Conservation (phyloP, 164 flowering plant genomes). For the Magnolia sinica region DNA sequence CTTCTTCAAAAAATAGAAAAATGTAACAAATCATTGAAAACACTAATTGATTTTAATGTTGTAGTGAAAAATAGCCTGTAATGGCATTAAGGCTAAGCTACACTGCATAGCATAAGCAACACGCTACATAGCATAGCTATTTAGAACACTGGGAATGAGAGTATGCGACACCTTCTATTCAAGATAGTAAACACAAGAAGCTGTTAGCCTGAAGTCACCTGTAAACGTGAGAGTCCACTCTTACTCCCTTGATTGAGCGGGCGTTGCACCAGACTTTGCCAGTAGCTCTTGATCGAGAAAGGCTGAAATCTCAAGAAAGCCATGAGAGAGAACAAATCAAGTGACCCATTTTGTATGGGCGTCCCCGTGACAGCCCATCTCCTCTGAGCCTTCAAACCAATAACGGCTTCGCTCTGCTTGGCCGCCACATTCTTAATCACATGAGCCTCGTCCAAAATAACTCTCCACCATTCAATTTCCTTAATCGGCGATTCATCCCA, state of each 20-base stretch:
- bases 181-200: background rate
- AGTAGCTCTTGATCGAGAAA: constrained; percentile 70
- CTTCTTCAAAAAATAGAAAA: no score
- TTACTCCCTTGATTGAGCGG: constrained; percentile 60
- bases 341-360: constrained; percentile 82
- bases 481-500: constrained; percentile 45
- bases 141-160: background rate
- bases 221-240: constrained; percentile 69
- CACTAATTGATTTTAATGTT: no score
- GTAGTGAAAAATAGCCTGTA: no score
- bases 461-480: constrained; percentile 73
- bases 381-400: constrained; percentile 50
- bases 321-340: constrained; percentile 85
- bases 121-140: background rate
- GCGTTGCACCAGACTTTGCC: constrained; percentile 68
- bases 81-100: no score
- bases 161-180: background rate
- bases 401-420: constrained; percentile 63
- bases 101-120: no score
- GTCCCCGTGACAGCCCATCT: constrained; percentile 96
- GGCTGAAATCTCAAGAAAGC: constrained; percentile 83
- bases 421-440: constrained; percentile 68
- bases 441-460: constrained; percentile 94
- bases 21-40: no score
- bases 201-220: constrained; percentile 36